Base-by-base conservation (phyloP, 225 moss, liverwort and hornwort genomes). In the Takakia lepidozioides region DNA sequence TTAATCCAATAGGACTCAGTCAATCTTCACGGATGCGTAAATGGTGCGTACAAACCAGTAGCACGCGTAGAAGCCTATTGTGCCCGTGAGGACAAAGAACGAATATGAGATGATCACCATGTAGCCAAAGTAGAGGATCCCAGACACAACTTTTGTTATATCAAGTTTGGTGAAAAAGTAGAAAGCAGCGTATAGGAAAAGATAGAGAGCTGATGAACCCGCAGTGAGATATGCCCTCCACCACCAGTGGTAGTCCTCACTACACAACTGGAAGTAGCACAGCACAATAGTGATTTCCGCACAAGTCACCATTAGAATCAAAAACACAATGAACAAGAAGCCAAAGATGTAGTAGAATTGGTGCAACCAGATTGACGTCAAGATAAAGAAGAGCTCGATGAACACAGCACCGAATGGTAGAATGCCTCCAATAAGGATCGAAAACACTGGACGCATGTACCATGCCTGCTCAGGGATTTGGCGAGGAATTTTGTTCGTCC, bases 171-270 rank as follows among this genome's bases (percentile, higher is more conserved):
- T 88, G 66, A 85, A 92, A 66, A 92, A 92, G 62, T 92, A 92
- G 53, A 85, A 92, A 1, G 77, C 69, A 7, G 92, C 85, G 27
- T 92, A 92, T n/a, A 92, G 39, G 52, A 92, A 92, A 17, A 92
- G 65, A 29, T 92, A 92, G 28, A 92, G 65, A 10, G 92, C 92
- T 10, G 92, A 92, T 7, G 92, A 92, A 42, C 92, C 92, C 2
- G 92, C 87, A 3, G 92, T 92, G 14, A 92, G 57, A 59, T 92
- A 92, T 0, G 92, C 85, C 49, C 92, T 77, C 92, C 92, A 92
- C 88, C 92, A 92, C 92, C 92, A 92, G 52, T 92, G 74, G 56
- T 92, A 92, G 56, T 92, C 92, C 66, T 92, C 92, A 54, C 92
- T 85, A 56, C 92, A 92, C 24, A 92, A 65, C 78, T 92, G 92